Evolutionary conservation across 2,329 filamentous ascomycete species (phyloP).

Genomic region (Aspergillus viridinutans): DNA sequence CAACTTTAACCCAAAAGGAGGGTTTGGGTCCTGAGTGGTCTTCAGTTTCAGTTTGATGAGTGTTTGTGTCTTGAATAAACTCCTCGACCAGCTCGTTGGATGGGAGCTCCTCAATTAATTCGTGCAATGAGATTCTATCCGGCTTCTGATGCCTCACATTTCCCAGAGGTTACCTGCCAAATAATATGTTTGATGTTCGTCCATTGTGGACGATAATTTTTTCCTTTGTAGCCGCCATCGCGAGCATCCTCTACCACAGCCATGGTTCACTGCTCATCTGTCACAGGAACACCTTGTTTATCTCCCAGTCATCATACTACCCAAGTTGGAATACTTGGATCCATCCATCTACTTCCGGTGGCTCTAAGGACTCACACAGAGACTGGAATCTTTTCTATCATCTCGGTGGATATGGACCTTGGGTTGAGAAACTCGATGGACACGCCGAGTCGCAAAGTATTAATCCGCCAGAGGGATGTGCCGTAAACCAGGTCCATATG

Average conservation of each 20-base stretch:
- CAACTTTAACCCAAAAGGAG: too few species aligned
- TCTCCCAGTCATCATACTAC: constrained; percentile 5
- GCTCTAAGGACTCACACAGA: not conserved
- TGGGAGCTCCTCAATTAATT: too few species aligned
- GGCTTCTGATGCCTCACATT: not conserved
- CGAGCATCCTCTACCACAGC: constrained; percentile 7
- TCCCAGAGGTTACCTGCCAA: not conserved
- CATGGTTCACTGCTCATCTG: not conserved
- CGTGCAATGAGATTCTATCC: too few species aligned
- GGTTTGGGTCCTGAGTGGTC: too few species aligned
- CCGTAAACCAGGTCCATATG: constrained; percentile 57
- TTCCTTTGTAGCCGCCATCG: constrained; percentile 8
- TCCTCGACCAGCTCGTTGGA: too few species aligned
- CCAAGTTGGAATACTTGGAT: constrained; percentile 21
- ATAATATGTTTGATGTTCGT: constrained; percentile 4
- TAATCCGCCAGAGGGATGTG: constrained; percentile 45
- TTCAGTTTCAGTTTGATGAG: too few species aligned
- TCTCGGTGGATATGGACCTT: constrained; percentile 53
- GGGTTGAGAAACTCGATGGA: constrained; percentile 48
- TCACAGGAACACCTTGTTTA: not conserved
- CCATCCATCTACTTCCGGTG: constrained; percentile 5
- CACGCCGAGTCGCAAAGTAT: constrained; percentile 33
- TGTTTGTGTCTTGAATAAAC: too few species aligned
- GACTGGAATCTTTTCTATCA: constrained; percentile 52
- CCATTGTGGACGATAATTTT: constrained; percentile 1